These are phyloP conservation scores for Phyllostachys edulis DNA, from an alignment of 176 grass and related monocot genomes.

Conservation along the genomic window DNA sequence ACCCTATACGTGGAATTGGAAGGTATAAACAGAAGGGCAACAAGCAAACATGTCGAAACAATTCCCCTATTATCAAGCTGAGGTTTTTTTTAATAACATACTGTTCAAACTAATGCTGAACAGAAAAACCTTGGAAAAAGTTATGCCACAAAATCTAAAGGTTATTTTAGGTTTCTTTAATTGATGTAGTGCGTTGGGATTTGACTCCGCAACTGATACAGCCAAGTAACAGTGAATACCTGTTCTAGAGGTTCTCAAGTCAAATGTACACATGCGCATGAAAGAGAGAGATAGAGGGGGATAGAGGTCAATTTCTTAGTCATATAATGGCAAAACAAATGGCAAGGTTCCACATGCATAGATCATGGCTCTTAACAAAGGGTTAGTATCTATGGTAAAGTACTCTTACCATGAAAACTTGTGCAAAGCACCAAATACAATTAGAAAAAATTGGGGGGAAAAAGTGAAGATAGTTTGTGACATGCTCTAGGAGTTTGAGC, in stretches of 20 bases:
- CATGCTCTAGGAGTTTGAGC: neutral
- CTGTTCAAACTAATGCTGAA: neutral
- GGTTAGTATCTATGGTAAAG: neutral
- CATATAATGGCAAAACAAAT: neutral
- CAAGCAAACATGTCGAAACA: neutral
- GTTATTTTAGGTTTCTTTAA: neutral
- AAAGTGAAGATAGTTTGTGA: neutral
- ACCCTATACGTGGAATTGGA: neutral
- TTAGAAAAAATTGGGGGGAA: neutral
- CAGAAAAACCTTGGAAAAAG: neutral
- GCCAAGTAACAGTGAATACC: neutral
- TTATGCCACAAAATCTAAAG: neutral
- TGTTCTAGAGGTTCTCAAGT: neutral
- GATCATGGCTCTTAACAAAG: neutral
- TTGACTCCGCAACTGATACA: neutral
- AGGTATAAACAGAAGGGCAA: conserved; percentile 12
- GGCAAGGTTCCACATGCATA: neutral
- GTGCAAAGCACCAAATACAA: neutral
- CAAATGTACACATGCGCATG: neutral
- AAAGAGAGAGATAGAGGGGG: neutral
- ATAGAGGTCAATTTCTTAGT: neutral
- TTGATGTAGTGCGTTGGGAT: neutral
- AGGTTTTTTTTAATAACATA: neutral
- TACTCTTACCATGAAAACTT: conserved; percentile 1
- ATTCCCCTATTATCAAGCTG: neutral